phyloP scores from a whole-genome alignment of 768 basidiomycete genomes.

The Calocybe gangraenosa region DNA sequence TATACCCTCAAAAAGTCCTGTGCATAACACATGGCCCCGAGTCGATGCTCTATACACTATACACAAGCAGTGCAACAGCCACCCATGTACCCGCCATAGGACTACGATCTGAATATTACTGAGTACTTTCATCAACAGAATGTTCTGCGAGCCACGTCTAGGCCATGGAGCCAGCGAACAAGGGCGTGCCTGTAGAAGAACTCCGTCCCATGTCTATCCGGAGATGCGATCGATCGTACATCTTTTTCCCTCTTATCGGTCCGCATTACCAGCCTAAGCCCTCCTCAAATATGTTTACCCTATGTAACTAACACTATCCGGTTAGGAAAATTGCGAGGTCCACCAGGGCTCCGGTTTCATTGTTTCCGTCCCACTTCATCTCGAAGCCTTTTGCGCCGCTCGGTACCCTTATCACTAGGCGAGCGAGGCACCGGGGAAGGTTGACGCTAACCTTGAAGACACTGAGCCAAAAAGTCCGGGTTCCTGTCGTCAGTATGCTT shows the following conservation, averaged over 20 bases:
- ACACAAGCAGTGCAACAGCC: no score
- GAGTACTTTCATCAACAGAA: no score
- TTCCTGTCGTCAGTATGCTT: slow-evolving; percentile 6
- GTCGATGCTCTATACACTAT: no score
- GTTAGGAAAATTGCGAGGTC: neutral
- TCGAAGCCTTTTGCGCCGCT: neutral
- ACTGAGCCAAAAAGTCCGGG: slow-evolving; percentile 1
- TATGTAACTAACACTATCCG: neutral
- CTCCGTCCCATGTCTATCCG: neutral
- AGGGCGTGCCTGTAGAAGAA: neutral
- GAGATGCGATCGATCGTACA: neutral
- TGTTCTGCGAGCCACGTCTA: no score
- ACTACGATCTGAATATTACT: no score
- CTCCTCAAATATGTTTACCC: neutral
- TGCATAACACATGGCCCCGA: no score
- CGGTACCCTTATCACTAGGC: neutral
- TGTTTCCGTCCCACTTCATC: slow-evolving; percentile 3
- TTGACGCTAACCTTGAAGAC: neutral
- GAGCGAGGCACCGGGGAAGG: neutral
- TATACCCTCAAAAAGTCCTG: no score
- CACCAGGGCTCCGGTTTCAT: slow-evolving; percentile 2
- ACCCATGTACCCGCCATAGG: no score
- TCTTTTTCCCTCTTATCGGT: neutral
- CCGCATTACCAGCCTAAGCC: neutral
- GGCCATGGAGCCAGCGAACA: no score